A percentile compares a stretch with the other conserved stretches of the same genome.
Conservation (phyloP, 2,329 filamentous ascomycete genomes). For the Xylariaceae sp. region DNA sequence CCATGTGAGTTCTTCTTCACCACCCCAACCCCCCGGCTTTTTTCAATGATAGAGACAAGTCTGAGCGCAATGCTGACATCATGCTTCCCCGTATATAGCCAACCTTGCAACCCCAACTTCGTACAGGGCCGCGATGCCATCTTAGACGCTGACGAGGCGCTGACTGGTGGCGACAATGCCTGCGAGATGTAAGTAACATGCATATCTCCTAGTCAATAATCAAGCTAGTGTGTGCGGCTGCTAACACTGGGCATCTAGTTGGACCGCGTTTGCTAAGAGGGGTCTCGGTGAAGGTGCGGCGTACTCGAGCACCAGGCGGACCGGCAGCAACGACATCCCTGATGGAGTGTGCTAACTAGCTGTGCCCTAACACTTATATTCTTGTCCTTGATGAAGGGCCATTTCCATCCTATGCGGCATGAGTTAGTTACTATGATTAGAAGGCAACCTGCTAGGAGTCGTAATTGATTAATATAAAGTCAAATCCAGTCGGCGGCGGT, state of each 20-base stretch:
- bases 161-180: slow-evolving; percentile 50
- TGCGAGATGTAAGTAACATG: slow-evolving; percentile 43
- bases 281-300: slow-evolving; percentile 46
- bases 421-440: background rate
- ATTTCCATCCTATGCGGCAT: background rate
- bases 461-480: slow-evolving; percentile 1
- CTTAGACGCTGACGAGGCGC: slow-evolving; percentile 49
- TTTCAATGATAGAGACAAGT: background rate
- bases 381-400: background rate
- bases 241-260: slow-evolving; percentile 31
- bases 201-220: background rate
- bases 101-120: slow-evolving; percentile 55
- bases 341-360: slow-evolving; percentile 34
- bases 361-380: background rate
- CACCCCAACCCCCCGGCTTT: too few species aligned
- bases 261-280: slow-evolving; percentile 54
- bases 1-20: slow-evolving; percentile 37
- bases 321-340: slow-evolving; percentile 36
- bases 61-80: slow-evolving; percentile 2
- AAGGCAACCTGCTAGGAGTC: background rate
- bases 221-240: background rate
- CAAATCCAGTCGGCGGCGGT: background rate
- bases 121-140: slow-evolving; percentile 52
- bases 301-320: slow-evolving; percentile 29
- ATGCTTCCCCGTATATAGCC: slow-evolving; percentile 27